A percentile compares a stretch with the other conserved stretches of the same genome.
Evolutionary conservation across 2,329 filamentous ascomycete genomes (phyloP).

Genomic region (Penicillium sp.): DNA sequence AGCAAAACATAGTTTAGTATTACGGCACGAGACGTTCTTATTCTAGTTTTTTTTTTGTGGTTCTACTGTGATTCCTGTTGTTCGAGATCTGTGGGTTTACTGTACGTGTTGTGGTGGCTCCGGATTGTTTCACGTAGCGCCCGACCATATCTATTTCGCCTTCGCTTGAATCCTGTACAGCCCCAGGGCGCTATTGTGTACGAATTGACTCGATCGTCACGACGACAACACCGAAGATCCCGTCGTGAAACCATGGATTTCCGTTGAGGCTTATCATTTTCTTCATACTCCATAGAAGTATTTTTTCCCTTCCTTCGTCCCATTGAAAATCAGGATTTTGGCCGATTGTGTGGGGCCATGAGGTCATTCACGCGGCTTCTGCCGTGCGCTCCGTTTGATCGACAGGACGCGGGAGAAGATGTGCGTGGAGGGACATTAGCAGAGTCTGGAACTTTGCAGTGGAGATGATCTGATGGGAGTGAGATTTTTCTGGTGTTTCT

Average conservation of each 20-base stretch:
- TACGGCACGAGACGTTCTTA: neutral
- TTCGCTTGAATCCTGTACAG: neutral
- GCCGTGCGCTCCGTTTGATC: conserved; percentile 20
- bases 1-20: neutral
- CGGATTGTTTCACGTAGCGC: neutral
- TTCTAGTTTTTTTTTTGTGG: neutral
- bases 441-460: neutral
- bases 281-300: neutral
- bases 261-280: neutral
- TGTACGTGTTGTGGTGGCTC: neutral
- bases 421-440: neutral
- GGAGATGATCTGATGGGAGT: neutral
- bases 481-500: neutral
- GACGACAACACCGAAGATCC: neutral
- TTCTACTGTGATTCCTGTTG: neutral
- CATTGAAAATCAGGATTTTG: conserved; percentile 23
- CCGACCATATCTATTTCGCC: neutral
- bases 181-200: neutral
- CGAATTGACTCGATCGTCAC: neutral
- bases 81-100: neutral
- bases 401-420: conserved; percentile 1
- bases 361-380: conserved; percentile 25
- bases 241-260: neutral
- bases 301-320: neutral
- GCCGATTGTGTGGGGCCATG: conserved; percentile 13